These are phyloP conservation scores for Monosporozyma solicola DNA, from an alignment of 805 yeast species.

Conservation along the genomic window DNA sequence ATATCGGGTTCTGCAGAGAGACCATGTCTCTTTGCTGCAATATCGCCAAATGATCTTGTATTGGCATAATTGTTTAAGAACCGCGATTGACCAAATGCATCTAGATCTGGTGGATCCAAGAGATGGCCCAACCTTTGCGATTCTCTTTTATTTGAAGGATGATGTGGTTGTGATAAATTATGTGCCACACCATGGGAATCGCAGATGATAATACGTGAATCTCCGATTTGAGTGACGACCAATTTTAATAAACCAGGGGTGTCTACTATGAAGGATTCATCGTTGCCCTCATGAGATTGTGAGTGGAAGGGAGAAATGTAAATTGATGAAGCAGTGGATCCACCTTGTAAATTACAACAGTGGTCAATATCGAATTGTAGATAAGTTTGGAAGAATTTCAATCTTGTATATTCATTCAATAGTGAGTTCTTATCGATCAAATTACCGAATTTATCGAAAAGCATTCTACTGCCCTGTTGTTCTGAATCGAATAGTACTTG, in stretches of 20 bases:
- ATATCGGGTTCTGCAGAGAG: slow-evolving; percentile 91
- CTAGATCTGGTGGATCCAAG: slow-evolving; percentile 40
- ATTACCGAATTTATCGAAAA: slow-evolving; percentile 31
- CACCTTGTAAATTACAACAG: slow-evolving; percentile 31
- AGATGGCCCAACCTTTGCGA: slow-evolving; percentile 48
- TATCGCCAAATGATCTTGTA: slow-evolving; percentile 90
- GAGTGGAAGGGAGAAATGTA: slow-evolving; percentile 30
- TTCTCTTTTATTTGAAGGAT: slow-evolving; percentile 78
- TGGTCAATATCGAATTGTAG: slow-evolving; percentile 24
- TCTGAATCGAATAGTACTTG: slow-evolving; percentile 21
- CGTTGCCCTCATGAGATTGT: slow-evolving; percentile 11
- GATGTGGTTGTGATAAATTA: slow-evolving; percentile 71
- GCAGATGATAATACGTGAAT: slow-evolving; percentile 78
- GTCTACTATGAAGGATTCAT: slow-evolving; percentile 37
- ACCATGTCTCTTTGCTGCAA: slow-evolving; percentile 71
- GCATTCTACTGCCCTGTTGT: slow-evolving; percentile 26
- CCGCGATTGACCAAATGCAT: slow-evolving; percentile 88
- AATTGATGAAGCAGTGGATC: slow-evolving; percentile 68
- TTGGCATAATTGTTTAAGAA: slow-evolving; percentile 73
- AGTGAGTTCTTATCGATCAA: slow-evolving; percentile 29
- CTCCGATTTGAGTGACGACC: slow-evolving; percentile 86
- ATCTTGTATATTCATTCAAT: slow-evolving; percentile 26
- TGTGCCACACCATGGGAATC: slow-evolving; percentile 76
- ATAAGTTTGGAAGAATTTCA: slow-evolving; percentile 22
- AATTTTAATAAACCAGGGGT: slow-evolving; percentile 58